Evolutionary conservation across 306 rosid genomes (phyloP).

Genomic region (Rosa lucieae): DNA sequence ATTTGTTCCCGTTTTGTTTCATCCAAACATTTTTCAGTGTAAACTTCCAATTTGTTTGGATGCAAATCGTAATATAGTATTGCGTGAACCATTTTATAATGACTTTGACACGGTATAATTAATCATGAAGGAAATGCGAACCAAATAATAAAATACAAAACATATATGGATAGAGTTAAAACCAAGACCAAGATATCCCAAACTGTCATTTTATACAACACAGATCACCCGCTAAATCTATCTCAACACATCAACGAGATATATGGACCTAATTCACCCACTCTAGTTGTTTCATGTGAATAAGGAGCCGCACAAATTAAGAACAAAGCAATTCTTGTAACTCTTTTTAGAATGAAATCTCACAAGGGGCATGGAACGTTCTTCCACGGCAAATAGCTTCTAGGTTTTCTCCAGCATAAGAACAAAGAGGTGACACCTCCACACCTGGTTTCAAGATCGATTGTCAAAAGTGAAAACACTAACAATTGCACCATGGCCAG

Average conservation of each 20-base stretch:
- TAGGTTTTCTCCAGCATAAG: conserved; percentile 92
- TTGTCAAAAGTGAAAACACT: conserved; percentile 19
- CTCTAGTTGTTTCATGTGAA: conserved; percentile 19
- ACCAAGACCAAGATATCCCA: conserved; percentile 4
- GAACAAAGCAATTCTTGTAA: background rate
- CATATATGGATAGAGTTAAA: background rate
- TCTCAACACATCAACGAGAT: conserved; percentile 26
- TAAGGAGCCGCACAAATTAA: conserved; percentile 36
- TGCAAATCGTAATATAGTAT: background rate
- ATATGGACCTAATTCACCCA: conserved; percentile 27
- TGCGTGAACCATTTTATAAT: background rate
- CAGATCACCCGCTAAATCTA: conserved; percentile 11
- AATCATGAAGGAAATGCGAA: background rate
- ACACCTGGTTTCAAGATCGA: conserved; percentile 58
- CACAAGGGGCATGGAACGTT: conserved; percentile 98
- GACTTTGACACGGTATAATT: background rate
- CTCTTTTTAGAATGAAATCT: conserved; percentile 63
- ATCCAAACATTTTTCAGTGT: background rate
- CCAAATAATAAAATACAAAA: background rate
- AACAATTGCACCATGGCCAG: conserved; percentile 14
- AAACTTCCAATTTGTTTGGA: background rate
- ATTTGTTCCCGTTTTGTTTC: background rate
- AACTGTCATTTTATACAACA: conserved; percentile 11
- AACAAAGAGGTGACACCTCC: conserved; percentile 94
- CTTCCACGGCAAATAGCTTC: conserved; percentile 96